A percentile compares a stretch with the other conserved stretches of the same genome.
phyloP scores from a whole-genome alignment of 208 protist species.

The Trypanosoma melophagium region DNA sequence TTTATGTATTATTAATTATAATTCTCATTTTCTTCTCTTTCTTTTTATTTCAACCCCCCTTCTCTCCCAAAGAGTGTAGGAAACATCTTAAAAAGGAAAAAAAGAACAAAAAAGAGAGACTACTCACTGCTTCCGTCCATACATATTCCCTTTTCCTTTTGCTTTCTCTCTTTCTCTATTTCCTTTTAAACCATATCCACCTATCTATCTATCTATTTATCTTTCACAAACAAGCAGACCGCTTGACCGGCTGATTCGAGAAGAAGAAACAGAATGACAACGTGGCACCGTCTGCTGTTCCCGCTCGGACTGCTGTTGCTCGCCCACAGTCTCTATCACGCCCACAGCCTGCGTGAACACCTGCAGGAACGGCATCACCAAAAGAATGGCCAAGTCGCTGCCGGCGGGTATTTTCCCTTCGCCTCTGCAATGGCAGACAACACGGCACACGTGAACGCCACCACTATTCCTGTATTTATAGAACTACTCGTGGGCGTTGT shows the following conservation, averaged over 20 bases:
- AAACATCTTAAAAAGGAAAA: neutral
- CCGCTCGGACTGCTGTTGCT: conserved; percentile 61
- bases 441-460: conserved; percentile 9
- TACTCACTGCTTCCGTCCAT: neutral
- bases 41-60: conserved; percentile 6
- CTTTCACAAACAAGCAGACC: conserved; percentile 12
- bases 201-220: neutral
- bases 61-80: neutral
- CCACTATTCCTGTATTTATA: conserved; percentile 29
- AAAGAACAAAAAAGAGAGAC: neutral
- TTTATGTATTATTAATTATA: conserved; percentile 9
- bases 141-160: conserved; percentile 1
- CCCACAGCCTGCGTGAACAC: conserved; percentile 56
- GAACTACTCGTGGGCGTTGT: conserved; percentile 30
- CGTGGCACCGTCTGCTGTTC: conserved; percentile 34
- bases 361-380: conserved; percentile 64
- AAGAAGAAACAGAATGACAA: conserved; percentile 12
- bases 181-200: neutral
- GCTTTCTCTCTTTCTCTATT: conserved; percentile 8
- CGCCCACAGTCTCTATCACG: conserved; percentile 65
- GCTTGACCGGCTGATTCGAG: neutral
- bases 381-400: neutral
- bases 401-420: conserved; percentile 10
- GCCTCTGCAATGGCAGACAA: neutral
- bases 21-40: neutral